phyloP scores from a whole-genome alignment of 2,329 filamentous ascomycete genomes.

The Diaporthe caulivora region DNA sequence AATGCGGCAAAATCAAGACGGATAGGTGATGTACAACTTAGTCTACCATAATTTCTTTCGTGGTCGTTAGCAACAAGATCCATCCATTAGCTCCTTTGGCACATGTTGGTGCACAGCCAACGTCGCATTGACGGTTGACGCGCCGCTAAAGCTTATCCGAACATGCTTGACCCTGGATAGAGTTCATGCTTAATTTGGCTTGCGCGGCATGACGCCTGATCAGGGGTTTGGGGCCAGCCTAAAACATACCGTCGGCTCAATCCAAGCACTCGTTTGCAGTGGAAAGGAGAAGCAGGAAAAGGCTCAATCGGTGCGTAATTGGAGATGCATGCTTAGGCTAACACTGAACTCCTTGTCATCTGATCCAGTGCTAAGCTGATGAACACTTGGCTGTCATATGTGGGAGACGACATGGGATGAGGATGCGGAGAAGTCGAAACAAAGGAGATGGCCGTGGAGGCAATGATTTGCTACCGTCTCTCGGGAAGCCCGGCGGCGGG shows the following conservation, averaged over 20 bases:
- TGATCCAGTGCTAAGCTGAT: too few relatives aligned
- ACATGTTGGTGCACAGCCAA: background rate
- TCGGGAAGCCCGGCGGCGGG: constrained; percentile 6
- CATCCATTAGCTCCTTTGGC: too few relatives aligned
- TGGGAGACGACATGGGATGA: background rate
- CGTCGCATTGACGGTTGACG: constrained; percentile 25
- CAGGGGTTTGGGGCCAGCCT: background rate
- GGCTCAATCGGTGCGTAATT: background rate
- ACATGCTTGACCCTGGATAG: constrained; percentile 6
- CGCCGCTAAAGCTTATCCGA: constrained; percentile 12
- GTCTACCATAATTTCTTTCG: background rate
- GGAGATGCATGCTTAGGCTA: too few relatives aligned
- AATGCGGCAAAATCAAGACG: background rate
- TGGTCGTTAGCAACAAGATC: background rate
- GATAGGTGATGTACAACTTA: background rate
- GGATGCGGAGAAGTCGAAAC: constrained; percentile 25
- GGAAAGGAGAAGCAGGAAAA: background rate
- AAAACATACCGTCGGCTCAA: background rate
- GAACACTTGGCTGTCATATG: background rate
- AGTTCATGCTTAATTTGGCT: constrained; percentile 19
- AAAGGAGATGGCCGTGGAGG: constrained; percentile 7
- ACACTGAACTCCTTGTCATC: background rate
- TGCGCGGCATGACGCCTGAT: constrained; percentile 1
- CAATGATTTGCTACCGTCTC: background rate
- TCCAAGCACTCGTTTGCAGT: background rate